Evolutionary conservation across 1,139 yeast genomes (phyloP).

Genomic region (Kodamaea suecica): DNA sequence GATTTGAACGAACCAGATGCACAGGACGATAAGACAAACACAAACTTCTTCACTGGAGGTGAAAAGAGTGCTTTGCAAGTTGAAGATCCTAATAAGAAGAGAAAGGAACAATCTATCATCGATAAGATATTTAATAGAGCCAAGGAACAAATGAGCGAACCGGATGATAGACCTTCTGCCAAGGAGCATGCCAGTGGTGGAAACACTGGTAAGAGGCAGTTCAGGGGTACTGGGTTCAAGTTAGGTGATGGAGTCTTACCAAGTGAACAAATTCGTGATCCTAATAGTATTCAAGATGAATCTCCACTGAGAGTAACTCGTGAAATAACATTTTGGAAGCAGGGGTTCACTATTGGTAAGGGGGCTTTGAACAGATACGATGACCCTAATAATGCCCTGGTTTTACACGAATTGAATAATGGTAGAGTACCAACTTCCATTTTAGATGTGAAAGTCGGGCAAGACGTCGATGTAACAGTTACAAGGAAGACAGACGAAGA

Average conservation of each 20-base stretch:
- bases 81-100: constrained; percentile 72
- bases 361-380: constrained; percentile 85
- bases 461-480: constrained; percentile 95
- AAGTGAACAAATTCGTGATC: constrained; percentile 35
- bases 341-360: constrained; percentile 93
- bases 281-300: constrained; percentile 25
- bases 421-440: constrained; percentile 93
- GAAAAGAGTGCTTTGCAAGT: constrained; percentile 93
- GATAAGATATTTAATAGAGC: constrained; percentile 48
- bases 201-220: constrained; percentile 21
- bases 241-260: constrained; percentile 64
- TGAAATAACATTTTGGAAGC: constrained; percentile 90
- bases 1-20: constrained; percentile 50
- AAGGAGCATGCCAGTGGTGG: constrained; percentile 12
- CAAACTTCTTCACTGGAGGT: constrained; percentile 90
- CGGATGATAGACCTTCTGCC: constrained; percentile 45
- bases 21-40: constrained; percentile 63
- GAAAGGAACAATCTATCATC: constrained; percentile 41
- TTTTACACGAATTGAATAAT: constrained; percentile 74
- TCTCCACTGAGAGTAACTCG: constrained; percentile 57
- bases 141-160: constrained; percentile 40
- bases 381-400: constrained; percentile 79
- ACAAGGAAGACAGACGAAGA: constrained; percentile 78
- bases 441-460: constrained; percentile 81
- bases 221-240: constrained; percentile 76